phyloP scores from a whole-genome alignment of 345 rosid species.

The Salix udensis region DNA sequence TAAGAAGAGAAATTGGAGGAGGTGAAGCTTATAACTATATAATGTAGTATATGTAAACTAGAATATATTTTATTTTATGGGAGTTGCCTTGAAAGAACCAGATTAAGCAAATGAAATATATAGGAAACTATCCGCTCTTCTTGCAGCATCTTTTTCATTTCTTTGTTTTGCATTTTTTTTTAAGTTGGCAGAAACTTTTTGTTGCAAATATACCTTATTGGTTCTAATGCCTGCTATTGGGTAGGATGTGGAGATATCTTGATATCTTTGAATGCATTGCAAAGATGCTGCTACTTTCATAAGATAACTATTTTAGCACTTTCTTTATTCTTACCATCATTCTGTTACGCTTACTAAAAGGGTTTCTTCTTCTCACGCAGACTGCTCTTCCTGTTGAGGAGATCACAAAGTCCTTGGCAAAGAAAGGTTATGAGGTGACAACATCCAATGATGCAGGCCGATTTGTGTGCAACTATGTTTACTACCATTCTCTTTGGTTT shows the following conservation, averaged over 20 bases:
- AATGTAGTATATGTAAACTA: background rate
- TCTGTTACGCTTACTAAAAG: background rate
- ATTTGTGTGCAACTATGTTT: conserved; percentile 94
- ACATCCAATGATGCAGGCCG: conserved; percentile 91
- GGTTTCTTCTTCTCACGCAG: conserved; percentile 31
- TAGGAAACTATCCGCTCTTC: background rate
- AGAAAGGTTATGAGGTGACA: conserved; percentile 76
- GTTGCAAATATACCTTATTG: background rate
- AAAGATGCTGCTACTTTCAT: background rate
- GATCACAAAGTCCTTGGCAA: conserved; percentile 51
- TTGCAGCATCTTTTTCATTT: background rate
- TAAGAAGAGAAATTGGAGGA: background rate
- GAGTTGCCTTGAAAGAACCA: background rate
- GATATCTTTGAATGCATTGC: conserved; percentile 1
- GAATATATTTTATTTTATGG: background rate
- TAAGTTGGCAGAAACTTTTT: background rate
- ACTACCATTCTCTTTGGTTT: conserved; percentile 89
- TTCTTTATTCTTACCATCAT: background rate
- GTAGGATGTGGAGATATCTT: background rate
- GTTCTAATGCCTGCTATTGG: background rate
- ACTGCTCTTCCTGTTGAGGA: conserved; percentile 62
- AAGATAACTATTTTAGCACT: background rate
- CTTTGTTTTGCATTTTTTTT: background rate
- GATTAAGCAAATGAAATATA: background rate
- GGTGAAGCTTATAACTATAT: background rate